Evolutionary conservation across 2,329 filamentous ascomycete genomes (phyloP).

Genomic region (Fusarium metavorans): DNA sequence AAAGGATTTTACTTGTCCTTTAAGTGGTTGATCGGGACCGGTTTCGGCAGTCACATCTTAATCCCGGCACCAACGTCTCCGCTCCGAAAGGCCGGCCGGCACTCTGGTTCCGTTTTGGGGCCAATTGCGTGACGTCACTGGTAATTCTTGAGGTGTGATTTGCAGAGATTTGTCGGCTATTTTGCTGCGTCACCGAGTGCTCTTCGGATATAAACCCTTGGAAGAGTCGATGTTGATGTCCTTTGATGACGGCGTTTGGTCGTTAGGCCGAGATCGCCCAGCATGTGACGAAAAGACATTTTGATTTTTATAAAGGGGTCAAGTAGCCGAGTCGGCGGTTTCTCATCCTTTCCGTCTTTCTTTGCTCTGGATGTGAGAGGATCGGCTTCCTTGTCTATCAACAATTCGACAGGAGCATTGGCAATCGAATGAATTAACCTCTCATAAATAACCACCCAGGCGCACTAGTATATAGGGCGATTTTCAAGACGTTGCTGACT

Average conservation of each 20-base stretch:
- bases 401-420: background rate
- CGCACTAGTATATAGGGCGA: accelerated
- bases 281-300: background rate
- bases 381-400: background rate
- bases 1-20: background rate
- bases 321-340: background rate
- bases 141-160: background rate
- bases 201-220: background rate
- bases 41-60: conserved; percentile 18
- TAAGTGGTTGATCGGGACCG: conserved; percentile 11
- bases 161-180: background rate
- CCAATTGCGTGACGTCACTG: background rate
- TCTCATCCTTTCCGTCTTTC: background rate
- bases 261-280: background rate
- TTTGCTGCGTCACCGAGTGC: background rate
- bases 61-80: background rate
- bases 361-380: background rate
- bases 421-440: background rate
- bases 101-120: background rate
- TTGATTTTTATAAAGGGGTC: background rate
- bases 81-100: background rate
- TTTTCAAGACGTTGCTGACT: background rate
- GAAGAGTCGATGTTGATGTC: background rate
- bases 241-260: background rate
- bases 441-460: no score